These are phyloP conservation scores for Spergularia bocconei DNA, from an alignment of 148 eudicot species.

Conservation along the genomic window DNA sequence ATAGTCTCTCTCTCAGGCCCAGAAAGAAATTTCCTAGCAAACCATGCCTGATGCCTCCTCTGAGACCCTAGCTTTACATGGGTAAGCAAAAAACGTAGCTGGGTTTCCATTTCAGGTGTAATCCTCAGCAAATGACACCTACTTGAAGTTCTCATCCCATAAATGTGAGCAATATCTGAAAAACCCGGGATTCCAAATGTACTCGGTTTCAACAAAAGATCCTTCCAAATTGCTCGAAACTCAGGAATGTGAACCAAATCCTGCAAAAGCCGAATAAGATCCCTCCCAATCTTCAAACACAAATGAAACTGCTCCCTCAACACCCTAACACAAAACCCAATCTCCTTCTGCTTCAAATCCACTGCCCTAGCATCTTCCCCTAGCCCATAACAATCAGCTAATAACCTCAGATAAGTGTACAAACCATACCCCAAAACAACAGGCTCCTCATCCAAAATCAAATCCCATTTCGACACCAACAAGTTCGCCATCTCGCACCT, in stretches of 20 bases:
- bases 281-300: constrained; percentile 83
- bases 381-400: constrained; percentile 66
- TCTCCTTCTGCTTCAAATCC: constrained; percentile 59
- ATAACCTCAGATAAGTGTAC: constrained; percentile 68
- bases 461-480: constrained; percentile 60
- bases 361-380: constrained; percentile 26
- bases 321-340: constrained; percentile 63
- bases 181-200: constrained; percentile 47
- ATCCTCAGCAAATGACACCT: constrained; percentile 59
- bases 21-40: constrained; percentile 60
- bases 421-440: constrained; percentile 57
- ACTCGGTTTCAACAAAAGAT: constrained; percentile 56
- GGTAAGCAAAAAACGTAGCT: constrained; percentile 74
- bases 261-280: constrained; percentile 79
- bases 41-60: constrained; percentile 77
- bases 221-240: constrained; percentile 70
- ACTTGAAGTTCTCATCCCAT: constrained; percentile 60
- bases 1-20: constrained; percentile 60
- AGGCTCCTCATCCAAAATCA: constrained; percentile 63
- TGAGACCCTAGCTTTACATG: constrained; percentile 73
- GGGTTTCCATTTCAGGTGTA: constrained; percentile 78
- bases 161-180: constrained; percentile 55
- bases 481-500: constrained; percentile 54
- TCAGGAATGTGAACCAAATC: constrained; percentile 79
- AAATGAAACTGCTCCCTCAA: constrained; percentile 69